Conservation (phyloP, 805 yeast genomes). For the Saturnispora besseyi region DNA sequence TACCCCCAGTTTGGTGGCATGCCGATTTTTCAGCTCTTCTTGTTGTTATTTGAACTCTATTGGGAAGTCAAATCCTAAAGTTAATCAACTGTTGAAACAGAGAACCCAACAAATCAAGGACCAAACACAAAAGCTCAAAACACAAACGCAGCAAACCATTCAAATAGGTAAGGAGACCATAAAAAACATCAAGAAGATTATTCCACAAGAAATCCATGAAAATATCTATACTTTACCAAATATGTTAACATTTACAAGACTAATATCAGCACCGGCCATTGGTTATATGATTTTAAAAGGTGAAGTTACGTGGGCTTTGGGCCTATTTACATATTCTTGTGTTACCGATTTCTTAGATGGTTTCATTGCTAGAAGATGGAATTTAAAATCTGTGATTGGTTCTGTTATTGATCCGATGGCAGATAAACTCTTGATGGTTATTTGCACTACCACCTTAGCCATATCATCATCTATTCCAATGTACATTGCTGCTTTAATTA, state of each 20-base stretch:
- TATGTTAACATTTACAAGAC: slow-evolving; percentile 68
- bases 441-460: slow-evolving; percentile 71
- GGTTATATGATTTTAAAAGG: slow-evolving; percentile 69
- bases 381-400: slow-evolving; percentile 75
- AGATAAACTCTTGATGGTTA: slow-evolving; percentile 82
- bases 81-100: slow-evolving; percentile 1
- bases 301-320: slow-evolving; percentile 55
- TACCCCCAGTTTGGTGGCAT: neutral
- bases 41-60: neutral
- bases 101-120: slow-evolving; percentile 1
- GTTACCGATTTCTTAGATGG: slow-evolving; percentile 92
- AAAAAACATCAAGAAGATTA: slow-evolving; percentile 25
- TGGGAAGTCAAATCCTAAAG: slow-evolving; percentile 3
- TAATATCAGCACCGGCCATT: slow-evolving; percentile 74
- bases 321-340: slow-evolving; percentile 75
- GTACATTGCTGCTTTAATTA: slow-evolving; percentile 54
- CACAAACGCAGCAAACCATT: neutral
- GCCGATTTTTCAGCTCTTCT: slow-evolving; percentile 1
- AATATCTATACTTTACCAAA: slow-evolving; percentile 81
- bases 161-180: slow-evolving; percentile 14
- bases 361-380: slow-evolving; percentile 71
- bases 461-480: slow-evolving; percentile 62
- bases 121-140: neutral
- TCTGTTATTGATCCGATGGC: slow-evolving; percentile 93
- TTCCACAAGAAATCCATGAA: slow-evolving; percentile 36